Base-by-base conservation (phyloP, 2,329 filamentous ascomycete species). In the Nemania serpens region DNA sequence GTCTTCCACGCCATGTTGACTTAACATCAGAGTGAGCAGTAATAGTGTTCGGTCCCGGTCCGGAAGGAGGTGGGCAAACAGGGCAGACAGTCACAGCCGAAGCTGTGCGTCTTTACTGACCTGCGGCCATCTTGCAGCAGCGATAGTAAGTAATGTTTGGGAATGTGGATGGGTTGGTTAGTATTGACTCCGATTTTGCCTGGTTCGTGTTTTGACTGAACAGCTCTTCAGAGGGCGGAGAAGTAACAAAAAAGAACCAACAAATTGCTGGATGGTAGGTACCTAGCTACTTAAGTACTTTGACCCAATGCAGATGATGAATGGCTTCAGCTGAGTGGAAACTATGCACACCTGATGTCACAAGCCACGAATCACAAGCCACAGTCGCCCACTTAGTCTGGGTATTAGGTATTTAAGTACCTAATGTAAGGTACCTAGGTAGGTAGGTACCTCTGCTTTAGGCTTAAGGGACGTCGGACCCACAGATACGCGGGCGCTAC, bases 1-100 rank as follows among this genome's bases (percentile, higher is more conserved):
- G 76, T 71, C 71, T 82, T 83, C 80, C 77, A 78, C 75, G 83
- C 81, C 83, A 86, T 86, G 51, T 69, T 77, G 61, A 64, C 66
- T 68, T 60, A 68, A 65, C 55, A 59, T 57, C 12, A 62, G 37
- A 45, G 51, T 52, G 51, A 48, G 34, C 29, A 51, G 59, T 22
- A 53, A 25, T 36, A 46, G 50, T 61, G 56, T 64, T 49, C 57
- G 51, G 63, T 68, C 67, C 48, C 57, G 51, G 64, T 68, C 67
- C 68, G 65, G 25, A 29, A 29, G 51, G 49, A 54, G 34, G 34
- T 54, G 64, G 58, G 68, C 68, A 65, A 77, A 78, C 74, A 69
- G 66, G 63, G 39, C 43, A 69, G 70, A 73, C 68, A 70, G 72
- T 74, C 80, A 83, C 83, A 84, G 82, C 82, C 77, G 75, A 76